These are phyloP conservation scores for Allomyces arbusculus DNA, from an alignment of 192 early-diverging fungal species.

Conservation along the genomic window DNA sequence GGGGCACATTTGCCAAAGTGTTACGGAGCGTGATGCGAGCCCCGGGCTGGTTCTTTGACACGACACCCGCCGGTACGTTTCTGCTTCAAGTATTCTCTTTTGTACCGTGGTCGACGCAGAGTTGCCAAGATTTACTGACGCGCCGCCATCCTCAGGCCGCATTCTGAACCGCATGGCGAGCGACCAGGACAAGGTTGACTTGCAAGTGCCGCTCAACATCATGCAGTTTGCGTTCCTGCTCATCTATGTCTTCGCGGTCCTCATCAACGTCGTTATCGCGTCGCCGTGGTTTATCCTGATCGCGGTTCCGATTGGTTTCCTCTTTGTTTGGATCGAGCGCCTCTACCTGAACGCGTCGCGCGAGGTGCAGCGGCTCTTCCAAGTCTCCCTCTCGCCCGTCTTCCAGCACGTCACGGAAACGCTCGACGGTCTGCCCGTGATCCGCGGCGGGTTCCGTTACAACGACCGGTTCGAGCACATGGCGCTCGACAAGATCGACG, in stretches of 20 bases:
- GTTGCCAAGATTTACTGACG: too few species aligned
- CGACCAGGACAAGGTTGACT: background rate
- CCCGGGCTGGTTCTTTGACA: slow-evolving; percentile 1
- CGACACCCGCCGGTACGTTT: slow-evolving; percentile 1
- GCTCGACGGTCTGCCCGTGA: background rate
- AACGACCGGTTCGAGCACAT: background rate
- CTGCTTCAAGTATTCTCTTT: too few species aligned
- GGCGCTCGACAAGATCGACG: background rate
- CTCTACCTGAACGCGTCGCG: background rate
- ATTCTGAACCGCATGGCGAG: slow-evolving; percentile 2
- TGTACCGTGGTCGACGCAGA: too few species aligned
- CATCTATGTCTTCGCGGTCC: slow-evolving; percentile 5
- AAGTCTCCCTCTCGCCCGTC: background rate
- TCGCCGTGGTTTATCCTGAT: slow-evolving; percentile 5
- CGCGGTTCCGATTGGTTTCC: slow-evolving; percentile 3
- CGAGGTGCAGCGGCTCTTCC: background rate
- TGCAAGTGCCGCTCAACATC: background rate
- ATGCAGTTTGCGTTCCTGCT: background rate
- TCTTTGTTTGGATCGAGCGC: background rate
- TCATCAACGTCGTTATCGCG: slow-evolving; percentile 5
- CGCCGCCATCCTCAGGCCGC: slow-evolving; percentile 1
- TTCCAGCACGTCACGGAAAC: background rate
- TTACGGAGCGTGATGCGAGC: background rate
- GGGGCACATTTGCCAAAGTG: background rate
- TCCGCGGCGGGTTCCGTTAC: slow-evolving; percentile 1